These are phyloP conservation scores for Panaeolus papilionaceus DNA, from an alignment of 768 basidiomycete species.

Conservation along the genomic window DNA sequence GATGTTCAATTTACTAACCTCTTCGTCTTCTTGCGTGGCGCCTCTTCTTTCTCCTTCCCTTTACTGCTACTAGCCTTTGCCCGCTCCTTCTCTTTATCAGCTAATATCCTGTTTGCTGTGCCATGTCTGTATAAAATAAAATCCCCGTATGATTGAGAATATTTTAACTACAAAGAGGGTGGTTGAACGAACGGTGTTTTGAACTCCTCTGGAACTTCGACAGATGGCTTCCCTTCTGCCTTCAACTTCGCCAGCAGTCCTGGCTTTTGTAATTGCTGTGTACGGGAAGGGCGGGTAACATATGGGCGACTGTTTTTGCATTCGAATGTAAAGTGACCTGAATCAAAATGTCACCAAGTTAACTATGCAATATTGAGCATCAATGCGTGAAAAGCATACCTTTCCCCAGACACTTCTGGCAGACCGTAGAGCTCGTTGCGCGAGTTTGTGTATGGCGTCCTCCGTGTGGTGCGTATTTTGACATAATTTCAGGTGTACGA, in stretches of 20 bases:
- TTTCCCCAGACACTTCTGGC: conserved; percentile 81
- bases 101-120: conserved; percentile 85
- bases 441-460: conserved; percentile 60
- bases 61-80: conserved; percentile 46
- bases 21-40: conserved; percentile 45
- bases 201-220: conserved; percentile 92
- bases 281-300: conserved; percentile 87
- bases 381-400: conserved; percentile 45
- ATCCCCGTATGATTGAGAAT: not conserved
- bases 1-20: conserved; percentile 33
- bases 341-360: conserved; percentile 1
- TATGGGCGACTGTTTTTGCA: conserved; percentile 87
- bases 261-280: conserved; percentile 86
- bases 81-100: conserved; percentile 81
- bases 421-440: conserved; percentile 70
- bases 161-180: not conserved
- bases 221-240: conserved; percentile 73
- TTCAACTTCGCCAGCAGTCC: conserved; percentile 68
- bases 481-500: conserved; percentile 51
- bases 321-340: conserved; percentile 91
- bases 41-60: conserved; percentile 39
- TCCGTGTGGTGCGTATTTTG: conserved; percentile 80
- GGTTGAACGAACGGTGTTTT: conserved; percentile 68
- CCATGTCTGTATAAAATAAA: conserved; percentile 56
- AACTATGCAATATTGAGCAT: conserved; percentile 16